Base-by-base conservation (phyloP, 2,329 filamentous ascomycete species). In the Penicillium nordicum region DNA sequence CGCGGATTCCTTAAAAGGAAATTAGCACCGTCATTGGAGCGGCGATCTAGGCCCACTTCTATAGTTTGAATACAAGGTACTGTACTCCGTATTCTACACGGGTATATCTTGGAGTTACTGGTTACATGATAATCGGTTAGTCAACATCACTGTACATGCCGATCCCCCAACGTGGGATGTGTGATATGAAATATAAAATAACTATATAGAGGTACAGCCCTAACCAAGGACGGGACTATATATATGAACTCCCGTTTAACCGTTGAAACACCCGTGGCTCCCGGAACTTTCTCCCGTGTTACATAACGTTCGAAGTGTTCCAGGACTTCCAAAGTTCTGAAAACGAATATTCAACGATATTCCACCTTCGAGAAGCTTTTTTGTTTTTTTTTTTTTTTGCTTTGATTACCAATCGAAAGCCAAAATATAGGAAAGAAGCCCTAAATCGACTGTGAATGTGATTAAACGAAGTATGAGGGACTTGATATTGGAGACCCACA, bases 31-130 rank as follows among this genome's bases (percentile, higher is more conserved):
- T 62, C 62, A 65, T 65, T 51, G 56, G 42, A 56, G 47, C 51
- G 63, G 59, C 56, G 63, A 66, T 65, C 63, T n/a, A 60, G 62
- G 62, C 62, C 63, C 63, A 65, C 62, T 36, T 21, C 18, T 45
- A 44, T 53, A 49, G 32, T 57, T 49, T 64, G 58, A 53, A 58
- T 62, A 34, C 32, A 34, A 16, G 8, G 32, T 34, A 45, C 53
- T 59, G 41, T 55, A 53, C 62, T 52, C 41, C 37, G 41, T 55
- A 53, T 63, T 52, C 44, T 43, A 42, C 25, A 30, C 27, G 21
- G 50, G 32, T 45, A 25, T 48, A 27, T 52, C 14, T n/a, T 41
- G 18, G 18, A 18, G 18, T 18, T 18, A 18, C 18, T 18, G n/a
- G 12, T n/a, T n/a, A 32, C 36, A 41, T 14, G 21, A 49, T 18